phyloP scores from a whole-genome alignment of 2,329 filamentous ascomycete genomes.

The Penicillium occitanis region DNA sequence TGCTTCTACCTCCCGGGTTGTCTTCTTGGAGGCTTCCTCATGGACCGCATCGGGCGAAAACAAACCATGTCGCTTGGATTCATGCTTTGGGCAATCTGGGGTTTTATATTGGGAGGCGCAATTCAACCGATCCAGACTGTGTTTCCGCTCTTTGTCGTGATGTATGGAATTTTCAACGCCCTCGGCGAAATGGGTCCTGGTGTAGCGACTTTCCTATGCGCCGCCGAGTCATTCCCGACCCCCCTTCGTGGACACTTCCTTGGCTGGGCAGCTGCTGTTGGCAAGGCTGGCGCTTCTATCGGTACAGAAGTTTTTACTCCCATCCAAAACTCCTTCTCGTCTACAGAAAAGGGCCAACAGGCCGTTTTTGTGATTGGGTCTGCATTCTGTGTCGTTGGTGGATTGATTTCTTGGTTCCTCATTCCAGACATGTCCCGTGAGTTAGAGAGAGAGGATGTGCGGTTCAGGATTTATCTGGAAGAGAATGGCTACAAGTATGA shows the following conservation, averaged over 20 bases:
- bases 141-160: slow-evolving; percentile 53
- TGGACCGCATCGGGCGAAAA: slow-evolving; percentile 51
- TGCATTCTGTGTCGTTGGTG: slow-evolving; percentile 51
- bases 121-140: slow-evolving; percentile 47
- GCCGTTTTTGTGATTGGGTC: slow-evolving; percentile 54
- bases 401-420: slow-evolving; percentile 47
- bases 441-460: slow-evolving; percentile 47
- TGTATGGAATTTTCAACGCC: slow-evolving; percentile 54
- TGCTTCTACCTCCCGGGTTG: slow-evolving; percentile 54
- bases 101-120: slow-evolving; percentile 53
- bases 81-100: slow-evolving; percentile 45
- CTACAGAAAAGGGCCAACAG: slow-evolving; percentile 48
- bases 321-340: slow-evolving; percentile 44
- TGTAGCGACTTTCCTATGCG: slow-evolving; percentile 38
- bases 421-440: slow-evolving; percentile 46
- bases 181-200: slow-evolving; percentile 55
- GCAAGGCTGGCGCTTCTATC: no score
- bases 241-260: no score
- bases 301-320: slow-evolving; percentile 52
- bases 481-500: slow-evolving; percentile 41
- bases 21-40: slow-evolving; percentile 50
- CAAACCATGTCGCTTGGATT: slow-evolving; percentile 56
- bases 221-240: slow-evolving; percentile 52
- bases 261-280: no score
- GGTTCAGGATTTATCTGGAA: slow-evolving; percentile 47